A percentile compares a stretch with the other conserved stretches of the same genome.
phyloP scores from a whole-genome alignment of 768 basidiomycete species.

The Termitomyces sp. region DNA sequence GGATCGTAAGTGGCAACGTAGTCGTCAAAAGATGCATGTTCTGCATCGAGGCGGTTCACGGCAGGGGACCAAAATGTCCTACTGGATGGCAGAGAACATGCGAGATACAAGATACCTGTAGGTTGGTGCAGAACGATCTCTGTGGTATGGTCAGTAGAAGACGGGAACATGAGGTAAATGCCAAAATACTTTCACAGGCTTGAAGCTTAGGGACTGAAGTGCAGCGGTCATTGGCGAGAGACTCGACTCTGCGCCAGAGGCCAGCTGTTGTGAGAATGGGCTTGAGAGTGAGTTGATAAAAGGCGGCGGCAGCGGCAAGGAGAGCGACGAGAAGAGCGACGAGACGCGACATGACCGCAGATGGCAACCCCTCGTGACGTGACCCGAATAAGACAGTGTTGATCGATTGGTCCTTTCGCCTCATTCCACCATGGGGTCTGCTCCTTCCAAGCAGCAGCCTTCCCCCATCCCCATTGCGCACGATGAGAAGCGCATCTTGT shows the following conservation, averaged over 20 bases:
- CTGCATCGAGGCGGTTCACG: conserved; percentile 29
- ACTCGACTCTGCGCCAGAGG: conserved; percentile 38
- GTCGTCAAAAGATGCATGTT: conserved; percentile 37
- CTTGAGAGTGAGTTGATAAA: conserved; percentile 47
- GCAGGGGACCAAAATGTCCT: conserved; percentile 54
- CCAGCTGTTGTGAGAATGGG: conserved; percentile 43
- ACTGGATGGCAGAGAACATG: conserved; percentile 52
- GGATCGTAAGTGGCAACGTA: conserved; percentile 63
- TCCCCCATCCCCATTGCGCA: conserved; percentile 21
- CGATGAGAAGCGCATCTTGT: conserved; percentile 30
- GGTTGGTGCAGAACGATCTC: conserved; percentile 59
- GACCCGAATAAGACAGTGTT: not conserved
- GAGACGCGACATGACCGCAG: conserved; percentile 16
- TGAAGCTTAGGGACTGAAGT: conserved; percentile 47
- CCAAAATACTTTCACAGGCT: conserved; percentile 63
- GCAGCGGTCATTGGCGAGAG: conserved; percentile 50
- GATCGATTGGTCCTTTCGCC: not conserved
- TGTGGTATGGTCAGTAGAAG: conserved; percentile 20
- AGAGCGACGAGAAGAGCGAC: conserved; percentile 31
- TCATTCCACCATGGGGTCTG: conserved; percentile 22
- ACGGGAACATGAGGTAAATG: not conserved
- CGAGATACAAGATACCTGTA: conserved; percentile 56
- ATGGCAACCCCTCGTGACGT: not conserved
- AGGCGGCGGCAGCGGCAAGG: conserved; percentile 37
- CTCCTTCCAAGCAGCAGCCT: conserved; percentile 23